Base-by-base conservation (phyloP, 176 grass and related monocot species). In the Aegilops bicornis region DNA sequence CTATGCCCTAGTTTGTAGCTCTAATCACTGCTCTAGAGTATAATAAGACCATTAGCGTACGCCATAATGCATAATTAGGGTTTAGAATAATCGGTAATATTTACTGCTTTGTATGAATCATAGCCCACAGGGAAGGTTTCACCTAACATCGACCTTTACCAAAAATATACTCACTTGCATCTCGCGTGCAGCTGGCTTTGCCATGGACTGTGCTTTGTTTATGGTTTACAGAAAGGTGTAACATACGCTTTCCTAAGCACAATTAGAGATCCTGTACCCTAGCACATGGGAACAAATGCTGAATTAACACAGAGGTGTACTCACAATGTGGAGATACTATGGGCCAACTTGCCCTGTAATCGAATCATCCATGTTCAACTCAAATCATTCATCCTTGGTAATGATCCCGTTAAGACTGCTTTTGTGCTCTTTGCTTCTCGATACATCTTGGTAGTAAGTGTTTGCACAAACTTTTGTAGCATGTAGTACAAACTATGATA, bases 91-190 rank as follows among this genome's bases (percentile, higher is more conserved):
- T 79, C n/a, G 2, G 50, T 80, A 79, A 62, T 89, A 79, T 69
- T 22, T 8, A 62, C 67, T 50, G 31, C 67, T 86, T 89, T 45
- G 74, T 33, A 43, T 87, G 74, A 92, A 59, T 89, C 69, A 89
- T 92, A 83, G 65, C 59, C 68, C 35, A 11, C 84, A 86, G 83
- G 61, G 81, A 75, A 77, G 91, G 80, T 91, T 91, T 76, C 91
- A 89, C 91, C 87, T 87, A 92, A 89, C 80, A 79, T 89, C 76
- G 84, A 87, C 87, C 84, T 89, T 92, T 89, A 83, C 84, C 80
- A 92, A 87, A 89, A 89, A 80, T 87, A 89, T 83, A 92, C 71
- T 88, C 78, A 87, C 69, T 89, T 89, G 87, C 79, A 89, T 87
- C 80, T 87, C 82, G 90, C 82, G 56, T 91, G 90, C 82, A 86